Conservation (phyloP, 495 filamentous ascomycete species). For the Xylaria palmicola region DNA sequence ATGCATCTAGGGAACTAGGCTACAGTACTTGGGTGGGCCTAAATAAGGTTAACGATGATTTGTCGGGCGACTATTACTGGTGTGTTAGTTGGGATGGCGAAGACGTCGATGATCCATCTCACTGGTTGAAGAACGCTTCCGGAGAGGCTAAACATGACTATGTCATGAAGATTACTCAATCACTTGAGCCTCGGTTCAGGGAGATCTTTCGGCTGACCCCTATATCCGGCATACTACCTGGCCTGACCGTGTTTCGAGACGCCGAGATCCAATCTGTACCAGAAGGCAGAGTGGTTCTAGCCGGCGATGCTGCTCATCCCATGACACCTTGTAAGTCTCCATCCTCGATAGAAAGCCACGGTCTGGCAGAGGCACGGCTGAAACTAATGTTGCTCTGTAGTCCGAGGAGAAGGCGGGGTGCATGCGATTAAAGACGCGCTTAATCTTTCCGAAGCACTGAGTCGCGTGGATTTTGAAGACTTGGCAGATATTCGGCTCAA, state of each 20-base stretch:
- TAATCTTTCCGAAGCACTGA: constrained; percentile 19
- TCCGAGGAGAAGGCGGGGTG: constrained; percentile 45
- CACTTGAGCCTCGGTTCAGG: constrained; percentile 21
- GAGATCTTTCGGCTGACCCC: constrained; percentile 22
- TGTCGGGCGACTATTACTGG: constrained; percentile 31
- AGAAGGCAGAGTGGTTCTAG: constrained; percentile 47
- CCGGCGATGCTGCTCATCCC: constrained; percentile 62
- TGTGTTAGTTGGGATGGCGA: constrained; percentile 15
- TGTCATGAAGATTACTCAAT: constrained; percentile 13
- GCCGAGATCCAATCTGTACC: constrained; percentile 19
- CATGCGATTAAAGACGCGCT: constrained; percentile 43
- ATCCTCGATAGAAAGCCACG: not conserved
- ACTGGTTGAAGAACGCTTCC: constrained; percentile 27
- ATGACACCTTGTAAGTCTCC: constrained; percentile 60
- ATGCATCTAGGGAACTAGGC: not conserved
- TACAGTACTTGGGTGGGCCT: constrained; percentile 31
- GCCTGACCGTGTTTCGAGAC: constrained; percentile 20
- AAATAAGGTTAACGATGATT: constrained; percentile 20
- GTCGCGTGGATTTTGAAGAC: not conserved
- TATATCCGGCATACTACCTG: constrained; percentile 3
- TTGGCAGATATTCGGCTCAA: not conserved
- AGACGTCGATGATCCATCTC: constrained; percentile 16
- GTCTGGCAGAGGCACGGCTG: too few relatives aligned
- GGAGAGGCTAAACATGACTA: constrained; percentile 21
- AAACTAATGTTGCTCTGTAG: too few relatives aligned